Evolutionary conservation across 768 basidiomycete species (phyloP).

Genomic region (Russula olivacea): DNA sequence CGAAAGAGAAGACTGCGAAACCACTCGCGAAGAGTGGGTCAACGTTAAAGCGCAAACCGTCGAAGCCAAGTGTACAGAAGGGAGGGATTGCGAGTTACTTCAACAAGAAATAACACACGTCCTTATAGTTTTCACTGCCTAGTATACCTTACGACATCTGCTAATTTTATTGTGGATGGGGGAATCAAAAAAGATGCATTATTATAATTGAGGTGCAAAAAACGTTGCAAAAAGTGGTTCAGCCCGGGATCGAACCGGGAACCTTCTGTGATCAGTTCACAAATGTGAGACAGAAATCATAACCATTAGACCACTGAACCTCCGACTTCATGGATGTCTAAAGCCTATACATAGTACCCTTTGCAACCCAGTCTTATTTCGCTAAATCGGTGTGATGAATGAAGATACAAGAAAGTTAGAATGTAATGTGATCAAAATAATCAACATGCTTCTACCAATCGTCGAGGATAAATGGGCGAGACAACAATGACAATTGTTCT

Average conservation of each 20-base stretch:
- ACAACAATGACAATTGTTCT: neutral
- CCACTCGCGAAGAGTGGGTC: slow-evolving; percentile 2
- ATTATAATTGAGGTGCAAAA: too few relatives aligned
- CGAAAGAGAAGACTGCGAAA: slow-evolving; percentile 3
- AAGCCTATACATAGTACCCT: neutral
- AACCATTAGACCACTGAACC: slow-evolving; percentile 45
- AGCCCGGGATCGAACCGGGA: slow-evolving; percentile 45
- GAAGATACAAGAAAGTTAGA: neutral
- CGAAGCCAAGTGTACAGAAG: slow-evolving; percentile 6
- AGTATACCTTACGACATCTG: neutral
- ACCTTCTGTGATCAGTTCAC: slow-evolving; percentile 37
- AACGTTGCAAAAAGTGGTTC: slow-evolving; percentile 36
- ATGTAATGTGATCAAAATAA: neutral
- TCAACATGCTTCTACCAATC: neutral
- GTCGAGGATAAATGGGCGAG: slow-evolving; percentile 4
- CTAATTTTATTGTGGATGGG: too few relatives aligned
- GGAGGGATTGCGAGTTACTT: slow-evolving; percentile 21
- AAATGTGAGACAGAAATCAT: slow-evolving; percentile 45
- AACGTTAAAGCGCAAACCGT: slow-evolving; percentile 14
- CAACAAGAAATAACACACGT: slow-evolving; percentile 7
- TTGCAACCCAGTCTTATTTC: neutral
- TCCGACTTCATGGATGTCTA: fast-evolving
- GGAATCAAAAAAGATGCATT: too few relatives aligned
- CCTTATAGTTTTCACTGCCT: neutral
- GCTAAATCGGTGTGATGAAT: too few relatives aligned